Evolutionary conservation across 2,329 filamentous ascomycete species (phyloP), one percentile per base, ranked within the genome.

Genomic region (Calonectria pseudoreteaudii): DNA sequence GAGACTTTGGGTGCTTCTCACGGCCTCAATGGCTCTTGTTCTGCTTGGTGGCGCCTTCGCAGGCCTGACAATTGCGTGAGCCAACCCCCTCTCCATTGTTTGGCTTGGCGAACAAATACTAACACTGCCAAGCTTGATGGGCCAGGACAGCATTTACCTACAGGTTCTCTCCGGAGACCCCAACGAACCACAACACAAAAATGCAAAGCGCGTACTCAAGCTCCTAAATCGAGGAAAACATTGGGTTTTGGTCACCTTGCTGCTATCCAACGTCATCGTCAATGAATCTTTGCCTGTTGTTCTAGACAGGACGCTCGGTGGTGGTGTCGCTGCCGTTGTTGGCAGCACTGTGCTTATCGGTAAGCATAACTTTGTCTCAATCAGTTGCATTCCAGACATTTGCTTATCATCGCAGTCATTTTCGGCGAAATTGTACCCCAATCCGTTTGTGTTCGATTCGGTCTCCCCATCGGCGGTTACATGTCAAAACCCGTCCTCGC

Each of bases 391-490:
- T 7, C 30, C 16, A 16, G 65, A 23, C 30, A 80, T 83, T 60
- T 34, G 56, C 75, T 77, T 74, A 78, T 65, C 66, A 18, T 49
- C 36, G 13, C 50, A 98, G 97, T 99, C 83, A 98, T 99, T 80
- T 99, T 99, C 83, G 97, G 97, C 80, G 97, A 99, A 87, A 92
- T 99, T 76, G 94, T 98, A 31, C 97, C 97, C 38, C 97, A 99
- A 84, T 98, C 96, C 30, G 91, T 98, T 79, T 99, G 97, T 84
- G 97, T 98, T 76, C 95, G 97, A 80, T 98, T 97, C 84, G 97
- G 97, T 68, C 91, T 99, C 14, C 95, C 95, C 65, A 98, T 99
- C 81, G 97, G 97, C 73, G 96, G 96, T 47, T 96, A 93, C 89
- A 97, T 98, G 93, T 93, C 96, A 66, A 95, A 95, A 70, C 93